A percentile compares a stretch with the other conserved stretches of the same genome.
Evolutionary conservation across 345 rosid genomes (phyloP).

Genomic region (Arabis hirsuta): DNA sequence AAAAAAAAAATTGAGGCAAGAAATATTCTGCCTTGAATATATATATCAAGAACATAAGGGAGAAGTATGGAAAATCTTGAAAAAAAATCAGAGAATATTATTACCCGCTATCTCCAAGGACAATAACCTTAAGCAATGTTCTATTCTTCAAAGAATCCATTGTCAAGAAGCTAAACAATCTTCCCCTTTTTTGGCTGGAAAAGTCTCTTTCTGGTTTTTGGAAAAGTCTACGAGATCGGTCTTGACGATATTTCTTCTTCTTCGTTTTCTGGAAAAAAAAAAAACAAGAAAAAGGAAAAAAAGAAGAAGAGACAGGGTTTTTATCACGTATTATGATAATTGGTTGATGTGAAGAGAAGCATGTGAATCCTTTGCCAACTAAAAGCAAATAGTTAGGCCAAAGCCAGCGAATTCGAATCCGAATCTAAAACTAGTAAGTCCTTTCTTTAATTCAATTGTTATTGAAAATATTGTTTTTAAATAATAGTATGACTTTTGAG

Average conservation of each 20-base stretch:
- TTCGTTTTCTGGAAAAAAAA: conserved; percentile 24
- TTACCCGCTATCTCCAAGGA: conserved; percentile 91
- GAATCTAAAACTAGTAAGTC: conserved; percentile 11
- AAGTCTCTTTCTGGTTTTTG: conserved; percentile 34
- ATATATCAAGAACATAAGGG: conserved; percentile 17
- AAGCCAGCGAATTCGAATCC: conserved; percentile 41
- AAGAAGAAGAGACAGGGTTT: conserved; percentile 9
- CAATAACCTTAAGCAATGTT: conserved; percentile 80
- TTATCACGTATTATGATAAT: conserved; percentile 38
- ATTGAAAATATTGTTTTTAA: too few species aligned
- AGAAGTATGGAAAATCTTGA: not conserved
- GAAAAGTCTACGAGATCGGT: conserved; percentile 35
- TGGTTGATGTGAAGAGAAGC: conserved; percentile 38
- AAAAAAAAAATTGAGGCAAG: not conserved
- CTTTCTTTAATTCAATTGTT: not conserved
- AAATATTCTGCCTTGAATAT: not conserved
- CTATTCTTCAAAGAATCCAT: conserved; percentile 60
- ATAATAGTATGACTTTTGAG: too few species aligned
- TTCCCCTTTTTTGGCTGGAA: not conserved
- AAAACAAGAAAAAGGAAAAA: not conserved
- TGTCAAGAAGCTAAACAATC: conserved; percentile 14
- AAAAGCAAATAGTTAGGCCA: conserved; percentile 38
- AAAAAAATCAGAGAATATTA: not conserved
- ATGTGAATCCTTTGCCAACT: conserved; percentile 46
- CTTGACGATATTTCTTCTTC: conserved; percentile 35